Conservation (phyloP, 2,329 filamentous ascomycete species). For the Didymella segeticola region DNA sequence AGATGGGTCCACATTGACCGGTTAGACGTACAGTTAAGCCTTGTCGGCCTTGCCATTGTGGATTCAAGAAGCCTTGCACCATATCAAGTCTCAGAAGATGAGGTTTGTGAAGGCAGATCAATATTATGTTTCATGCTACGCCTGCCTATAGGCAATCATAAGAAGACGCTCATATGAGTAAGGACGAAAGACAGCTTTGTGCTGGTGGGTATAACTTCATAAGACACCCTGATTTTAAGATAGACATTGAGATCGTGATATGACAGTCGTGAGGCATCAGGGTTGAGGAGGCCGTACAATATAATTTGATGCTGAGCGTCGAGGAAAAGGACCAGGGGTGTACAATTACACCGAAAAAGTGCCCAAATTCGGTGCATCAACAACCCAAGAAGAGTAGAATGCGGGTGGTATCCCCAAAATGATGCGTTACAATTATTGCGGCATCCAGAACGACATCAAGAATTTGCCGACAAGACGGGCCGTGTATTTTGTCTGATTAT, state of each 20-base stretch:
- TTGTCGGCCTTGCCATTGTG: slow-evolving; percentile 1
- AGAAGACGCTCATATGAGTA: no score
- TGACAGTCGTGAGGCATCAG: slow-evolving; percentile 11
- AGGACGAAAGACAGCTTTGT: neutral
- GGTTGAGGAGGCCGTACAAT: slow-evolving; percentile 1
- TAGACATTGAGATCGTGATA: neutral
- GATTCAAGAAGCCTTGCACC: neutral
- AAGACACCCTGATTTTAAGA: neutral
- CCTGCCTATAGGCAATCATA: no score
- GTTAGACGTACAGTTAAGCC: slow-evolving; percentile 6
- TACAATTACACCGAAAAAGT: neutral
- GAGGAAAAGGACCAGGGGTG: neutral
- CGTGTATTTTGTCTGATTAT: slow-evolving; percentile 51
- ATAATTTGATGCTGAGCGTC: neutral
- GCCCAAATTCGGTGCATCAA: neutral
- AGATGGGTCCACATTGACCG: slow-evolving; percentile 14
- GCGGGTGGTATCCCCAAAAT: neutral
- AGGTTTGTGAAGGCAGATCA: no score
- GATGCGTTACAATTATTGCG: slow-evolving; percentile 15
- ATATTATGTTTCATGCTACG: neutral
- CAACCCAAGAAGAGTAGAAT: neutral
- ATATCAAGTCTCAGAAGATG: no score
- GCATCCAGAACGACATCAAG: slow-evolving; percentile 48
- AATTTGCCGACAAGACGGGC: slow-evolving; percentile 54
- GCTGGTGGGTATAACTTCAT: neutral